Evolutionary conservation across 139 green algal species (phyloP), one percentile per base, ranked within the genome.

Genomic region (Desmodesmus armatus): DNA sequence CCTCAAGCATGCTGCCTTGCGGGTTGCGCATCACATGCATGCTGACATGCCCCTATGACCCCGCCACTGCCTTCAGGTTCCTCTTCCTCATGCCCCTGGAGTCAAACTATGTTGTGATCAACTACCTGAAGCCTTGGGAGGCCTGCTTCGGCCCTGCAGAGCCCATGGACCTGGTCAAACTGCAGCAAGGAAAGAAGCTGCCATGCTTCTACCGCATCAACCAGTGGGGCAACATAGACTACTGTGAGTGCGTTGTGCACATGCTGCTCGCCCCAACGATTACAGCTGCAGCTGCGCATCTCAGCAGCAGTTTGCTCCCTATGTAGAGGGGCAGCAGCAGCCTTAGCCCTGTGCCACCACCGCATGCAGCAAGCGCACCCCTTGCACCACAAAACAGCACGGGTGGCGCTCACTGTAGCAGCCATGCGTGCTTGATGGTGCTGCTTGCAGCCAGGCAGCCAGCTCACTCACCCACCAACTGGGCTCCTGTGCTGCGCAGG

Each of bases 121-220:
- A 63, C 2, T 86, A 86, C 40, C 15, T 29, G 27, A 3, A 62
- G 37, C 80, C 80, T 5, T 86, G 80, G 80, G 5, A 80, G 40
- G 80, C 80, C 21, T 86, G 80, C 53, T 86, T 86, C 40, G 67
- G 67, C 7, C 67, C 80, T 31, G 39, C 35, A n/a, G 69, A 86
- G 39, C 25, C 44, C 27, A 29, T 74, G 3, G 60, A 72, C 53
- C 37, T 80, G 19, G n/a, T 31, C 33, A 21, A 33, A 7, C 27
- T 86, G 33, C 66, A 72, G 69, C 17, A 5, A 11, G 80, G 70
- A 25, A 62, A 47, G 67, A 86, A 86, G 51, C 80, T 86, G 40
- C 80, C 80, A 39, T 86, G 80, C 39, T 60, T 58, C 37, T 86
- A 75, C 40, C 47, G 19, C 5, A 27, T 37, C 5, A 86, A 86